Conservation (phyloP, 768 basidiomycete genomes). For the Boletellus ananas region DNA sequence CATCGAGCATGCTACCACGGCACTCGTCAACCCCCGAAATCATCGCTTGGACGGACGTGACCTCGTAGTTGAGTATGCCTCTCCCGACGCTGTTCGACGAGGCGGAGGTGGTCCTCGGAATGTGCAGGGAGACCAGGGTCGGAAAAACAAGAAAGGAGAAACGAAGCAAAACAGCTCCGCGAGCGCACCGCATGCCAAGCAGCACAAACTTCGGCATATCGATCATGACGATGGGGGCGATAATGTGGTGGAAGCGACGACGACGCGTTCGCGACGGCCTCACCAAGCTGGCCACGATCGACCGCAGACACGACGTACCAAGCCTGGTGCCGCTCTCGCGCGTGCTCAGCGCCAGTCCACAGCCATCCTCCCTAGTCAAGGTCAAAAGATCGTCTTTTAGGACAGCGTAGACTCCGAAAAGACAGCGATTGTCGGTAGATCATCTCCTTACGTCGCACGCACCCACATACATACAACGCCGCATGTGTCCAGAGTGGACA, state of each 20-base stretch:
- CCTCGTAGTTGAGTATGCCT: conserved; percentile 87
- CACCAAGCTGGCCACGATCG: conserved; percentile 12
- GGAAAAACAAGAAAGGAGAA: conserved; percentile 1
- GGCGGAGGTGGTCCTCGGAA: conserved; percentile 51
- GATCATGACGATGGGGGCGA: conserved; percentile 7
- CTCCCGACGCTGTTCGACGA: conserved; percentile 80
- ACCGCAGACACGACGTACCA: conserved; percentile 42
- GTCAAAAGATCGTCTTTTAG: conserved; percentile 72
- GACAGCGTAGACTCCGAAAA: neutral
- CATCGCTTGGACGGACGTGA: conserved; percentile 80
- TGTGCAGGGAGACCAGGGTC: conserved; percentile 23
- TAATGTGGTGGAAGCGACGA: neutral
- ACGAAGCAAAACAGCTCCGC: conserved; percentile 1
- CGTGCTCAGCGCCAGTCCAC: conserved; percentile 71
- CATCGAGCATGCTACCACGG: conserved; percentile 73
- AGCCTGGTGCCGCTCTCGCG: conserved; percentile 78
- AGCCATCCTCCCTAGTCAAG: conserved; percentile 62
- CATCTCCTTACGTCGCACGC: neutral
- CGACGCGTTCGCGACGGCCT: conserved; percentile 4
- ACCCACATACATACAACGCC: neutral
- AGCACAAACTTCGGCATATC: conserved; percentile 1
- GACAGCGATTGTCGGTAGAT: neutral
- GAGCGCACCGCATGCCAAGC: neutral
- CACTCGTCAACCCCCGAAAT: conserved; percentile 80
- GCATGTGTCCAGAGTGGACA: neutral